Conservation (phyloP, 2,329 filamentous ascomycete species). For the Ophiostoma sp. region DNA sequence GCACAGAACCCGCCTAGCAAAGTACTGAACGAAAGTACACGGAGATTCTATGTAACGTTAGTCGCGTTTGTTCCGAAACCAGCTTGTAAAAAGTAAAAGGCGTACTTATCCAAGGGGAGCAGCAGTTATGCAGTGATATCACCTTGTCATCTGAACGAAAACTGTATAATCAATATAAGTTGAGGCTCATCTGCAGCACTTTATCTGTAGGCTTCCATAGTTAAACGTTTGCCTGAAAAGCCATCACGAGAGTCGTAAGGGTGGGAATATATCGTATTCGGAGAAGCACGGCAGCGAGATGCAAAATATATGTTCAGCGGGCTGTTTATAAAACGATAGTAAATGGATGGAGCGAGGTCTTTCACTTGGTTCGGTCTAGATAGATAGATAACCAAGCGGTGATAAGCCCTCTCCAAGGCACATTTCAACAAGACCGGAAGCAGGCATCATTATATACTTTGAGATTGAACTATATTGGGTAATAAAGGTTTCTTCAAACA, state of each 20-base stretch:
- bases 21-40: neutral
- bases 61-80: no score
- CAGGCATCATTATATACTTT: neutral
- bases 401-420: neutral
- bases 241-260: no score
- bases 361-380: no score
- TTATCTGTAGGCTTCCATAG: neutral
- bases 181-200: neutral
- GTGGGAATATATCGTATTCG: neutral
- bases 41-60: no score
- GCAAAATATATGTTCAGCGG: neutral
- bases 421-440: neutral
- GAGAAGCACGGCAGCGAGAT: neutral
- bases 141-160: conserved; percentile 3
- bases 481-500: neutral
- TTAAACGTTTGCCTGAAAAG: no score
- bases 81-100: neutral
- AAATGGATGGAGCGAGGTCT: no score
- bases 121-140: neutral
- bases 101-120: neutral
- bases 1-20: neutral
- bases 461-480: neutral
- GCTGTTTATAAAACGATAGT: neutral
- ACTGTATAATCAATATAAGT: neutral
- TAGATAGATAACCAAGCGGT: no score